Evolutionary conservation across 257 asterid species (phyloP).

Genomic region (Avicennia marina): DNA sequence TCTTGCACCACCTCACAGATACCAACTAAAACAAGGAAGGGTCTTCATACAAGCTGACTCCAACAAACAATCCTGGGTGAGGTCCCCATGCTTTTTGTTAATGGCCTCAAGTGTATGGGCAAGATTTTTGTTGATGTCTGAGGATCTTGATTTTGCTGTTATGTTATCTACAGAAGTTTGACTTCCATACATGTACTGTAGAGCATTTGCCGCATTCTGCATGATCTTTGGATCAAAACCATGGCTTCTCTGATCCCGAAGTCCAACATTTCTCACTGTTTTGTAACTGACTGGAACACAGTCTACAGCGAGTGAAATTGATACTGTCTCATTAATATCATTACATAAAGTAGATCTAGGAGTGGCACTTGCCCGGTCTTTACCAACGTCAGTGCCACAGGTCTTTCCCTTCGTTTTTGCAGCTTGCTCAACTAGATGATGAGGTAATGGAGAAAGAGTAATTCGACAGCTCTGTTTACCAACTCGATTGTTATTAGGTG

Average conservation of each 20-base stretch:
- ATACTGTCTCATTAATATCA: not conserved
- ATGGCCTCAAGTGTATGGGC: constrained; percentile 15
- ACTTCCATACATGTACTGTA: constrained; percentile 1
- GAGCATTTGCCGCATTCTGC: constrained; percentile 20
- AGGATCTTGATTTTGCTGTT: not conserved
- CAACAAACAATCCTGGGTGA: constrained; percentile 16
- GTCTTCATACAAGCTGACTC: constrained; percentile 26
- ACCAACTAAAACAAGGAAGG: constrained; percentile 18
- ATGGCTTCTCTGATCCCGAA: not conserved
- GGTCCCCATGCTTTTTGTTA: constrained; percentile 18
- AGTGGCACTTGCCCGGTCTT: not conserved
- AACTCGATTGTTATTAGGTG: not conserved
- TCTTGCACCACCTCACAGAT: constrained; percentile 30
- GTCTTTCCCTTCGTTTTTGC: not conserved
- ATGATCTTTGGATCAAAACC: constrained; percentile 13
- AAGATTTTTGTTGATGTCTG: not conserved
- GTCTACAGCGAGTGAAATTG: not conserved
- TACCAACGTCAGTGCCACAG: not conserved
- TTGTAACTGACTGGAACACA: not conserved
- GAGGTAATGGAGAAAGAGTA: not conserved
- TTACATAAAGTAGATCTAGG: not conserved
- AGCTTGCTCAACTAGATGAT: not conserved
- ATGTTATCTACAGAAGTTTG: constrained; percentile 3
- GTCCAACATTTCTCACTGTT: not conserved
- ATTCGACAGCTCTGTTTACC: not conserved